Evolutionary conservation across 1,139 yeast species (phyloP), one percentile per base, ranked within the genome.

Genomic region (Kodamaea arcana): DNA sequence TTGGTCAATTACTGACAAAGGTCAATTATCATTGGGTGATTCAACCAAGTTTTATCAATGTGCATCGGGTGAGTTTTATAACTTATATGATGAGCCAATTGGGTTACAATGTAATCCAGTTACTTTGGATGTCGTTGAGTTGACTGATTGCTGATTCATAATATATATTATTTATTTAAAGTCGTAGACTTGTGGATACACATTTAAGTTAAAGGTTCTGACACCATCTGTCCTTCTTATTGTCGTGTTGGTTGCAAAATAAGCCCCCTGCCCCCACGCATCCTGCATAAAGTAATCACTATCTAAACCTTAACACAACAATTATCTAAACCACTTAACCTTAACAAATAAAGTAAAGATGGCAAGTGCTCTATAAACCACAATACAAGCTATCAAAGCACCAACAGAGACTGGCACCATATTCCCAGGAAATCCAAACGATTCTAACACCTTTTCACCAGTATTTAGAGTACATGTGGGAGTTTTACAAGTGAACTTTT

Each of bases 361-460:
- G 0, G 67, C 71, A 26, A 69, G 34, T 2, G 54, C 22, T 37
- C 75, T 52, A 47, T 65, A 66, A 14, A 56, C 39, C 8, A 66
- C 50, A 25, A 67, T 43, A 42, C 72, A 65, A 1, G 65, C 60
- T 15, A 61, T 44, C 27, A 68, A 46, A 1, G 65, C 73, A 3
- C 69, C 71, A 41, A 65, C 52, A 37, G 44, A 29, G 6, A 26
- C n/a, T 13, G 16, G 29, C 17, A 26, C 9, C 7, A 8, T 5
- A 5, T 37, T 43, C 4, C 43, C 39, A 15, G 56, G 47, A 26
- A 79, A 45, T 2, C 66, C 57, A 41, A 73, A 79, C 10, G 56
- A 53, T 26, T 26, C 16, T 14, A 78, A 49, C 2, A 79, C 79
- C 13, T 69, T 66, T 18, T 59, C 56, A 1, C 85, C 86, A 4